Percentiles rank a stretch among this genome's conserved stretches.
These are phyloP conservation scores for Corylus americana DNA, from an alignment of 306 rosid genomes.

Conservation along the genomic window DNA sequence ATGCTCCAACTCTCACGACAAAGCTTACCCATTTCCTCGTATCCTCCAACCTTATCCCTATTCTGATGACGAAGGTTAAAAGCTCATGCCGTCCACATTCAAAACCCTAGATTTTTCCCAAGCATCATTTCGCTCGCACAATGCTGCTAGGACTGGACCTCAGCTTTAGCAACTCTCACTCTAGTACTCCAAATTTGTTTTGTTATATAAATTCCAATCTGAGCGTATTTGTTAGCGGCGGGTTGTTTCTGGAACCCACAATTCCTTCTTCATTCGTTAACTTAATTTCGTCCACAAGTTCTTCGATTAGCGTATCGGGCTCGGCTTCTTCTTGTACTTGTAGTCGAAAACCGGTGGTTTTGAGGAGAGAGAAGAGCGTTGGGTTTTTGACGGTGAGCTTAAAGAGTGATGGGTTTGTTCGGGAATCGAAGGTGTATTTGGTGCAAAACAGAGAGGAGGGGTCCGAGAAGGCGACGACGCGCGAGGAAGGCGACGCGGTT, in stretches of 20 bases:
- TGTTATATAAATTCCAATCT: slow-evolving; percentile 22
- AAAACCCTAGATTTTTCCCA: slow-evolving; percentile 11
- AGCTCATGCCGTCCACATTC: slow-evolving; percentile 18
- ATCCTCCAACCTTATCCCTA: slow-evolving; percentile 19
- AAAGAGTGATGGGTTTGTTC: slow-evolving; percentile 42
- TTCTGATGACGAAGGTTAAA: not conserved
- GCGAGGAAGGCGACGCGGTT: slow-evolving; percentile 5
- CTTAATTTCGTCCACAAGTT: slow-evolving; percentile 35
- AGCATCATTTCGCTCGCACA: slow-evolving; percentile 19
- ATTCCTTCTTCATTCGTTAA: slow-evolving; percentile 52
- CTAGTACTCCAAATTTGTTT: slow-evolving; percentile 22
- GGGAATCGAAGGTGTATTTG: slow-evolving; percentile 49
- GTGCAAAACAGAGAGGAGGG: slow-evolving; percentile 49
- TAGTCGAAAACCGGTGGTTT: slow-evolving; percentile 22
- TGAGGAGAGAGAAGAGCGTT: slow-evolving; percentile 28
- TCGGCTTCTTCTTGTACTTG: slow-evolving; percentile 23
- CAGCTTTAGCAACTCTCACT: slow-evolving; percentile 2
- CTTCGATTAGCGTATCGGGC: slow-evolving; percentile 21
- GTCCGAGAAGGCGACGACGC: slow-evolving; percentile 35
- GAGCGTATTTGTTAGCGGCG: slow-evolving; percentile 40
- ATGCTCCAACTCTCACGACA: slow-evolving; percentile 6
- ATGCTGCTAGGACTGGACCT: slow-evolving; percentile 49
- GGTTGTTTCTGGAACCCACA: slow-evolving; percentile 71
- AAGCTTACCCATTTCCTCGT: not conserved
- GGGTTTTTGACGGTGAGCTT: slow-evolving; percentile 73